A percentile compares a stretch with the other conserved stretches of the same genome.
These are phyloP conservation scores for Starmerella stigmatis DNA, from an alignment of 805 yeast genomes.

Conservation along the genomic window DNA sequence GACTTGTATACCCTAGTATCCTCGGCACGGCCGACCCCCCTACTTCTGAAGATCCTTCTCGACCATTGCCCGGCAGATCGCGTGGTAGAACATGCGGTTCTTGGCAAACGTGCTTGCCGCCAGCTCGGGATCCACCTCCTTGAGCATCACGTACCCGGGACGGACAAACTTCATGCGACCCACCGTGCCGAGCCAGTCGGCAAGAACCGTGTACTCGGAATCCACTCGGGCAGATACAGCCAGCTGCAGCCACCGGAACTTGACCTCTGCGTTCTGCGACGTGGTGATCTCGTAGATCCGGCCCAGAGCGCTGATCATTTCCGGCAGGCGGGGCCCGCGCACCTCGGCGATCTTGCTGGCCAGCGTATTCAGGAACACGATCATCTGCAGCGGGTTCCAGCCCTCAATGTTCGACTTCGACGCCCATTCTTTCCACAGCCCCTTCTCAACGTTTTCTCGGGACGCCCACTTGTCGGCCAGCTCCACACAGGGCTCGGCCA, in stretches of 20 bases:
- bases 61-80: slow-evolving; percentile 75
- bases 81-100: slow-evolving; percentile 58
- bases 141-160: slow-evolving; percentile 65
- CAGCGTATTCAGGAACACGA: slow-evolving; percentile 65
- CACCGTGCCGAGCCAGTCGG: slow-evolving; percentile 80
- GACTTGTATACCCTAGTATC: too few species aligned
- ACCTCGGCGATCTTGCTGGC: slow-evolving; percentile 32
- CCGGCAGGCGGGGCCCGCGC: slow-evolving; percentile 26
- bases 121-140: slow-evolving; percentile 50
- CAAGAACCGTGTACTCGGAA: slow-evolving; percentile 42
- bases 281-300: slow-evolving; percentile 37
- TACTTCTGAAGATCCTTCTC: slow-evolving; percentile 58
- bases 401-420: slow-evolving; percentile 39
- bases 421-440: slow-evolving; percentile 32
- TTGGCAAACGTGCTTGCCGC: slow-evolving; percentile 58
- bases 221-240: slow-evolving; percentile 44
- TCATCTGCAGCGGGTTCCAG: slow-evolving; percentile 66
- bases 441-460: slow-evolving; percentile 26
- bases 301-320: slow-evolving; percentile 34
- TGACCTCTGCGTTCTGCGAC: slow-evolving; percentile 68
- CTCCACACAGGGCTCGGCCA: slow-evolving; percentile 60
- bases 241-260: slow-evolving; percentile 65
- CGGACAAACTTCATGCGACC: slow-evolving; percentile 93
- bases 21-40: too few species aligned
- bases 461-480: slow-evolving; percentile 59